Evolutionary conservation across 352 stramenopile species (phyloP).

Genomic region (Pythium coloratum): DNA sequence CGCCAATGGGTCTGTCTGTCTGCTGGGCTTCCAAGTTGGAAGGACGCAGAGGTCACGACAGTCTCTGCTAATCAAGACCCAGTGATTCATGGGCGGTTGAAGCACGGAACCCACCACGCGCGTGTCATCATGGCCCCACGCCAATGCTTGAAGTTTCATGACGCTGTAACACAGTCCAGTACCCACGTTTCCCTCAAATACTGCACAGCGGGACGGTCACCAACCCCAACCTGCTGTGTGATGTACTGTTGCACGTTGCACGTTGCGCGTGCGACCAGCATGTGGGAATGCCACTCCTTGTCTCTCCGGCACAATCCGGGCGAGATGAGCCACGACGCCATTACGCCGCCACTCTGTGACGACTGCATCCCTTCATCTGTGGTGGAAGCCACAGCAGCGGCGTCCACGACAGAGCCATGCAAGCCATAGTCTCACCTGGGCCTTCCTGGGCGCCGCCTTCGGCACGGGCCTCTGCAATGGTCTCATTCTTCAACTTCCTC

Average conservation of each 20-base stretch:
- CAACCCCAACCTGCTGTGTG: too few species aligned
- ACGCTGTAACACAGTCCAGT: background rate
- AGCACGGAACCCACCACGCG: background rate
- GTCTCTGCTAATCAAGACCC: background rate
- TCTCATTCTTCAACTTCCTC: slow-evolving; percentile 29
- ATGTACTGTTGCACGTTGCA: too few species aligned
- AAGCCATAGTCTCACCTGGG: background rate
- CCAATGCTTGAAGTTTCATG: background rate
- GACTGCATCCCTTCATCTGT: background rate
- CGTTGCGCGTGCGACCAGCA: too few species aligned
- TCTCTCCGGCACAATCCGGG: background rate
- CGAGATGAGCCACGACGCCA: background rate
- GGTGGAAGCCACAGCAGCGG: background rate
- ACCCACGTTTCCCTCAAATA: too few species aligned
- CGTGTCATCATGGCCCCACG: background rate
- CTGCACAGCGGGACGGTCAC: too few species aligned
- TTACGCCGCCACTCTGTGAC: background rate
- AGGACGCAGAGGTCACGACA: background rate
- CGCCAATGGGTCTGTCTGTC: too few species aligned
- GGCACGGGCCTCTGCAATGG: background rate
- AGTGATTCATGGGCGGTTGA: background rate
- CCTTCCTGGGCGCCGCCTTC: too few species aligned
- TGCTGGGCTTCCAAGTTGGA: background rate
- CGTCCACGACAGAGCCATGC: background rate
- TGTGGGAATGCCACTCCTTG: background rate